phyloP scores from a whole-genome alignment of 2,329 filamentous ascomycete genomes.

The Fusarium buxicola region DNA sequence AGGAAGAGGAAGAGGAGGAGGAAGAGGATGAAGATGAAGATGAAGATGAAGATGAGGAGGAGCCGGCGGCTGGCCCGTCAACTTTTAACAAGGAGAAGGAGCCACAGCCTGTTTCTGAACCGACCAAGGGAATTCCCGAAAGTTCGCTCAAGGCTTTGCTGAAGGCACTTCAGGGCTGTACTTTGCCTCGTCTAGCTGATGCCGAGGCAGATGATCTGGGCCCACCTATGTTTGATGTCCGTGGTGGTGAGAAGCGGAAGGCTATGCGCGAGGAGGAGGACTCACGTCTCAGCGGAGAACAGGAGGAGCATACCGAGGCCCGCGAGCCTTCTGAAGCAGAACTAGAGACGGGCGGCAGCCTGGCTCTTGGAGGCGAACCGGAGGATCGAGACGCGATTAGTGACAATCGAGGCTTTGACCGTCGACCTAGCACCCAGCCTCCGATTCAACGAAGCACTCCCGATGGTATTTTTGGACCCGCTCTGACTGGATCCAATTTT shows the following conservation, averaged over 20 bases:
- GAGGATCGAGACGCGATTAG: constrained; percentile 76
- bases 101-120: constrained; percentile 23
- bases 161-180: constrained; percentile 53
- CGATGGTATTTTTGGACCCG: constrained; percentile 66
- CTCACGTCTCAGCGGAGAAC: constrained; percentile 59
- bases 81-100: constrained; percentile 31
- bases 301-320: constrained; percentile 60
- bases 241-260: constrained; percentile 84
- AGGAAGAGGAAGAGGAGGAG: not conserved
- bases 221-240: constrained; percentile 84
- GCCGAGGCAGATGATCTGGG: constrained; percentile 42
- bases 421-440: constrained; percentile 77
- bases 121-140: constrained; percentile 31
- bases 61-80: constrained; percentile 43
- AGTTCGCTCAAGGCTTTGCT: constrained; percentile 52
- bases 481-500: constrained; percentile 60
- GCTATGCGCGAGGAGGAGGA: constrained; percentile 80
- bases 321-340: constrained; percentile 74
- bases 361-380: constrained; percentile 91
- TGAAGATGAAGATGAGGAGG: constrained; percentile 44
- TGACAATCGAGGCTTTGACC: constrained; percentile 64
- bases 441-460: constrained; percentile 76
- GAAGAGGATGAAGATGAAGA: constrained; percentile 2
- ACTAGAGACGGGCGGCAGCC: constrained; percentile 82
- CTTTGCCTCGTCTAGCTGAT: constrained; percentile 43